phyloP scores from a whole-genome alignment of 495 filamentous ascomycete genomes.

The Penicillium bialowiezense region DNA sequence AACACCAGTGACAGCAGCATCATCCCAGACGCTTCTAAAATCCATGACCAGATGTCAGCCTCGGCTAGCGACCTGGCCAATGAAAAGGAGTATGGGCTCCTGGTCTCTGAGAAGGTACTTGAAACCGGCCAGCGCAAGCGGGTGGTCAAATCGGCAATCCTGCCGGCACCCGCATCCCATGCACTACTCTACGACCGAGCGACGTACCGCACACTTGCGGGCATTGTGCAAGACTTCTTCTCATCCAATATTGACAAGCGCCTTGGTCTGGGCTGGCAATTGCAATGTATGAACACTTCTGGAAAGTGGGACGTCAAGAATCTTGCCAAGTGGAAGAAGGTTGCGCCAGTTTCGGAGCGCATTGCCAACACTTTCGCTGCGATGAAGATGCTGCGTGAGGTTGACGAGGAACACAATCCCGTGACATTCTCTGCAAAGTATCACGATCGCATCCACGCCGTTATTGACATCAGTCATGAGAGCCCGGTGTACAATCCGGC shows the following conservation, averaged over 20 bases:
- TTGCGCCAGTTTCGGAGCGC: constrained; percentile 70
- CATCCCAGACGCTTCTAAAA: constrained; percentile 44
- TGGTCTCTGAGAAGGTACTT: constrained; percentile 24
- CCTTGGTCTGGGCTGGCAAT: constrained; percentile 83
- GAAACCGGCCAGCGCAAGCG: constrained; percentile 28
- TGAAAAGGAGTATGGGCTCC: constrained; percentile 27
- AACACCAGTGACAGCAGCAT: constrained; percentile 45
- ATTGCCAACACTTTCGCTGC: constrained; percentile 76
- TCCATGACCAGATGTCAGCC: constrained; percentile 24
- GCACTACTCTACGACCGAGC: constrained; percentile 78
- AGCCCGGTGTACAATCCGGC: constrained; percentile 79
- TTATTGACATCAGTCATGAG: constrained; percentile 87
- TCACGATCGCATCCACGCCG: constrained; percentile 61
- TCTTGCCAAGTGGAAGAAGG: constrained; percentile 82
- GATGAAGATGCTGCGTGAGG: constrained; percentile 84
- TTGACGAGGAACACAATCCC: constrained; percentile 81
- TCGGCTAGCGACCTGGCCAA: constrained; percentile 14
- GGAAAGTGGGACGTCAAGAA: constrained; percentile 99
- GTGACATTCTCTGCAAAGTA: constrained; percentile 68
- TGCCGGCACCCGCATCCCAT: constrained; percentile 79
- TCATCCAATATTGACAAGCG: constrained; percentile 69
- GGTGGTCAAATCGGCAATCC: constrained; percentile 64
- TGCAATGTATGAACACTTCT: constrained; percentile 77
- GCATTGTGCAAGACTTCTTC: constrained; percentile 80
- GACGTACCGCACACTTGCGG: constrained; percentile 71